Conservation (phyloP, 306 rosid genomes). For the Pyrus bretschneideri region DNA sequence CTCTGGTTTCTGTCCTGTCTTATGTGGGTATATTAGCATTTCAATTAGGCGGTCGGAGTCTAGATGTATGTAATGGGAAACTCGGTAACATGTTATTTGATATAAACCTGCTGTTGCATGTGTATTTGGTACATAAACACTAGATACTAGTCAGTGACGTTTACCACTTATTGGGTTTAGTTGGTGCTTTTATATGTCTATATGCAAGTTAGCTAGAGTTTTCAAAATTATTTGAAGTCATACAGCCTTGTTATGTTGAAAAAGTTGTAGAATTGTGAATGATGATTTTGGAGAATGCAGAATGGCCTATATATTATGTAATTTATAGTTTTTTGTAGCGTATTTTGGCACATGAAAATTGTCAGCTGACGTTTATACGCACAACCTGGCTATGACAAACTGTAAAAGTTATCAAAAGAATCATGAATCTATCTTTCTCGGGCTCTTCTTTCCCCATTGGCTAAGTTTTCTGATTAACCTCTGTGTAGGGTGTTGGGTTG, state of each 20-base stretch:
- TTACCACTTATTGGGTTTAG: neutral
- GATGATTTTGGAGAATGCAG: neutral
- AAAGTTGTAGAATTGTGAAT: neutral
- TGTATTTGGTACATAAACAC: neutral
- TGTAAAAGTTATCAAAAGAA: neutral
- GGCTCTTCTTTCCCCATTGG: neutral
- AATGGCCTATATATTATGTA: neutral
- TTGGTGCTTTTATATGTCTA: neutral
- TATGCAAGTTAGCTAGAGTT: neutral
- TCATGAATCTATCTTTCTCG: neutral
- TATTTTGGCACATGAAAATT: neutral
- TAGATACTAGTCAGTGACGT: neutral
- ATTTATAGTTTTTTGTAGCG: neutral
- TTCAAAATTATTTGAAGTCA: neutral
- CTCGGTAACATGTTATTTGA: neutral
- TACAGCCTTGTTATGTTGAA: neutral
- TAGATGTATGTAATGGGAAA: neutral
- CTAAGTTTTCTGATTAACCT: neutral
- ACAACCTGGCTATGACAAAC: neutral
- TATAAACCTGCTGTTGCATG: neutral
- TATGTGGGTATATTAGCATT: neutral
- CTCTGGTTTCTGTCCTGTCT: neutral
- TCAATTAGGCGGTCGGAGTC: neutral
- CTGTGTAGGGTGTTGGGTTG: constrained; percentile 79
- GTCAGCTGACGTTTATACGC: neutral